A percentile compares a stretch with the other conserved stretches of the same genome.
These are phyloP conservation scores for Penicillium sp. DNA, from an alignment of 2,329 filamentous ascomycete species.

Conservation along the genomic window DNA sequence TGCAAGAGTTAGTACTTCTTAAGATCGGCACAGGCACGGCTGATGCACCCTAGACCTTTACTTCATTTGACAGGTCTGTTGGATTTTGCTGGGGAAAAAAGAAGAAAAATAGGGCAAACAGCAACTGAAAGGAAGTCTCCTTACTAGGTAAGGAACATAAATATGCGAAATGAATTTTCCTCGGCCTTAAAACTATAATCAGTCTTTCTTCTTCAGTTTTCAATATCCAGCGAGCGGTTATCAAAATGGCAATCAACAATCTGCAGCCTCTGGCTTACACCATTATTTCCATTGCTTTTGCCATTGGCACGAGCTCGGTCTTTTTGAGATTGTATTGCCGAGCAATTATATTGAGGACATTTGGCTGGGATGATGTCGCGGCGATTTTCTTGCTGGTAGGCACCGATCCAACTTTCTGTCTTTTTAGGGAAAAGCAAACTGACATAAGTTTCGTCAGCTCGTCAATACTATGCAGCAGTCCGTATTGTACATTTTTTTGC, in stretches of 20 bases:
- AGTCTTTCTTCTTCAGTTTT: neutral
- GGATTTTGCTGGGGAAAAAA: neutral
- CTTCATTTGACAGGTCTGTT: neutral
- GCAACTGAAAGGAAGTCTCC: neutral
- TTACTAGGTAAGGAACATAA: neutral
- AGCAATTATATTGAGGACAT: neutral
- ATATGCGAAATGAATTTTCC: neutral
- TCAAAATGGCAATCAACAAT: neutral
- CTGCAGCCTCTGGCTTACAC: neutral
- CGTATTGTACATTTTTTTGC: neutral
- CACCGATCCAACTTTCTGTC: neutral
- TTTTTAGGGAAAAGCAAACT: neutral
- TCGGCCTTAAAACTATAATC: neutral
- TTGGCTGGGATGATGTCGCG: neutral
- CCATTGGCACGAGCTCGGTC: neutral
- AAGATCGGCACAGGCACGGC: neutral
- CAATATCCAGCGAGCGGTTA: neutral
- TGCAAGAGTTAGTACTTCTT: neutral
- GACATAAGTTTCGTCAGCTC: neutral
- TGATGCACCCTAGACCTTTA: neutral
- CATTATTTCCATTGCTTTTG: neutral
- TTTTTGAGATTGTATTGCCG: neutral
- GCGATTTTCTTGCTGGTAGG: neutral
- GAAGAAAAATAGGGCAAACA: neutral
- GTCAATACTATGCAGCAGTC: constrained; percentile 1